These are phyloP conservation scores for Pelargonium fulgidum DNA, from an alignment of 441 rosid species.

Conservation along the genomic window DNA sequence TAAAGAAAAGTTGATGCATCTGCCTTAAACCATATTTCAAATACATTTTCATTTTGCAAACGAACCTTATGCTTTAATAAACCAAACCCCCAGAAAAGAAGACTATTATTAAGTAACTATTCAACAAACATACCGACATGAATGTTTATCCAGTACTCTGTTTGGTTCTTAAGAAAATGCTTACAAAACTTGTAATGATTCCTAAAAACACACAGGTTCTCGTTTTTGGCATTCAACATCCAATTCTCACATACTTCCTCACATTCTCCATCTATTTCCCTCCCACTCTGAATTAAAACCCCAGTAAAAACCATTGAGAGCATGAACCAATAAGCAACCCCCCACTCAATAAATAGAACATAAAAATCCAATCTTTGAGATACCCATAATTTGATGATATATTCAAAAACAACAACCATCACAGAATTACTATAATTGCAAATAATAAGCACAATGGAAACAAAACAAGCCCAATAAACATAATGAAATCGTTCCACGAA, in stretches of 20 bases:
- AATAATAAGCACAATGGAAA: no score
- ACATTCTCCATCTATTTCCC: not conserved
- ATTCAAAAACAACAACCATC: not conserved
- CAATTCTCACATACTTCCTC: not conserved
- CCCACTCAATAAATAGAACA: not conserved
- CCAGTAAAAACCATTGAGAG: not conserved
- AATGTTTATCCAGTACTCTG: not conserved
- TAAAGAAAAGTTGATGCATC: not conserved
- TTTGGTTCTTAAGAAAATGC: not conserved
- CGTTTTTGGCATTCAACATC: not conserved
- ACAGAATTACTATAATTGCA: not conserved
- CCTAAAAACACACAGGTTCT: not conserved
- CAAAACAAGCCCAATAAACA: no score
- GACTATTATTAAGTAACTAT: not conserved
- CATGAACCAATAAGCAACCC: not conserved
- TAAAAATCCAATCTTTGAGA: conserved; percentile 4
- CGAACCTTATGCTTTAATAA: not conserved
- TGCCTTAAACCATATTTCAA: not conserved
- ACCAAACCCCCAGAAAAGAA: not conserved
- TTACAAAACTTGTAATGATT: not conserved
- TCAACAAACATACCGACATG: not conserved
- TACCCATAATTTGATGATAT: not conserved
- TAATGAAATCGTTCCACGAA: not conserved
- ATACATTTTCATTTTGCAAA: not conserved
- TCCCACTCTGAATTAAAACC: not conserved